These are phyloP conservation scores for Crithidia bombi DNA, from an alignment of 208 protist genomes.

Conservation along the genomic window DNA sequence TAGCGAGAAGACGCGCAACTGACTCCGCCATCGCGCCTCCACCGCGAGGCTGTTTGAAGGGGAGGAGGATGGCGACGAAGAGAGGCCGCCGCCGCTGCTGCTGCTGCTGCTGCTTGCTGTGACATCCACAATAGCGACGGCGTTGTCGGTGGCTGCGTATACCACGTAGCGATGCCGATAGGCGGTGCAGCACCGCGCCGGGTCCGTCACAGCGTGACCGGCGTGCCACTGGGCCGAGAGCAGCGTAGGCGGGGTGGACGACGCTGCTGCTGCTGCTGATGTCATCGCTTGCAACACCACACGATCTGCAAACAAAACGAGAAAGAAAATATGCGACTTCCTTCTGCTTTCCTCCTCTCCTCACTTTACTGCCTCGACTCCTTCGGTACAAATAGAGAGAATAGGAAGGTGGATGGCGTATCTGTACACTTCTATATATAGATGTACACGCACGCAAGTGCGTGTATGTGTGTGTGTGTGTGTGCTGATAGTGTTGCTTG, in stretches of 20 bases:
- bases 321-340: too few relatives aligned
- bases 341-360: too few relatives aligned
- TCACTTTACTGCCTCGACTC: too few relatives aligned
- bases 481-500: too few relatives aligned
- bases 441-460: too few relatives aligned
- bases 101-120: neutral
- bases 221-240: constrained; percentile 18
- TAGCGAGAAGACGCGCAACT: constrained; percentile 28
- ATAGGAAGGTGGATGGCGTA: neutral
- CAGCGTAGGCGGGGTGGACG: neutral
- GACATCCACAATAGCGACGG: constrained; percentile 25
- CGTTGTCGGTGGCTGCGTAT: constrained; percentile 25
- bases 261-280: neutral
- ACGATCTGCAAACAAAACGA: too few relatives aligned
- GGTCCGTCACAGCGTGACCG: constrained; percentile 27
- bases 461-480: too few relatives aligned
- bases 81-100: neutral
- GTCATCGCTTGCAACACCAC: too few relatives aligned
- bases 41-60: too few relatives aligned
- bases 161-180: constrained; percentile 30
- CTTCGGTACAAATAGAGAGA: neutral
- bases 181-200: constrained; percentile 27
- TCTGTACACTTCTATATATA: neutral
- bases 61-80: too few relatives aligned
- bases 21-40: constrained; percentile 19